Evolutionary conservation across 2,329 filamentous ascomycete species (phyloP), one percentile per base, ranked within the genome.

Genomic region (Penicillium occitanis): DNA sequence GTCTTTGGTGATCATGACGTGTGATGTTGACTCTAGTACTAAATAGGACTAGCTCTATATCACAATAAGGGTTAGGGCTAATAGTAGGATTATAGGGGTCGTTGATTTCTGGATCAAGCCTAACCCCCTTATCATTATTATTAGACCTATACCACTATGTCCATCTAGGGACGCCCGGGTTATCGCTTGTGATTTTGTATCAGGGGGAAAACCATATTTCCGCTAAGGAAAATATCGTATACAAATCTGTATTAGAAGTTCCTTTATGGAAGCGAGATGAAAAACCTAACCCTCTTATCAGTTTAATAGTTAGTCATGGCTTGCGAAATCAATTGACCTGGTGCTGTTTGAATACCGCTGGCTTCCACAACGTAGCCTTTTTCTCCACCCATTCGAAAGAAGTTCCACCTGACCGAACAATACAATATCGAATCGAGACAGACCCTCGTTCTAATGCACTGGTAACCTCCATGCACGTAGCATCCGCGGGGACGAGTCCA

Each of bases 391-490:
- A 64, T 22, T 64, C 65, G 14, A 64, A 61, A 37, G 19, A 42
- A n/a, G n/a, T 46, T 17, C n/a, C 48, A 51, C 58, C 30, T 19
- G 60, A n/a, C n/a, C 13, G 13, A 17, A 67, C 17, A 14, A 64
- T 17, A 51, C 65, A 67, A 22, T 64, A 67, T 1, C 65, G 13
- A 60, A 67, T 67, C 22, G 61, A 64, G 8, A 64, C 53, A 7
- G 17, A 51, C 7, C 61, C 65, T 3, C 46, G 14, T 33, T 66
- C 61, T 22, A 66, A 61, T 14, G 22, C 46, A 17, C 46, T 50
- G 46, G 5, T 50, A 14, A 50, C 46, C 46, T 50, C 46, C 46
- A 50, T 50, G 13, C 22, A 28, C 11, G 46, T 50, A 50, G 22
- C 46, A 17, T 50, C 11, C 3, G 22, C 46, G 28, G 46, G 46